Base-by-base conservation (phyloP, 139 green algal genomes). In the Desmodesmus armatus region DNA sequence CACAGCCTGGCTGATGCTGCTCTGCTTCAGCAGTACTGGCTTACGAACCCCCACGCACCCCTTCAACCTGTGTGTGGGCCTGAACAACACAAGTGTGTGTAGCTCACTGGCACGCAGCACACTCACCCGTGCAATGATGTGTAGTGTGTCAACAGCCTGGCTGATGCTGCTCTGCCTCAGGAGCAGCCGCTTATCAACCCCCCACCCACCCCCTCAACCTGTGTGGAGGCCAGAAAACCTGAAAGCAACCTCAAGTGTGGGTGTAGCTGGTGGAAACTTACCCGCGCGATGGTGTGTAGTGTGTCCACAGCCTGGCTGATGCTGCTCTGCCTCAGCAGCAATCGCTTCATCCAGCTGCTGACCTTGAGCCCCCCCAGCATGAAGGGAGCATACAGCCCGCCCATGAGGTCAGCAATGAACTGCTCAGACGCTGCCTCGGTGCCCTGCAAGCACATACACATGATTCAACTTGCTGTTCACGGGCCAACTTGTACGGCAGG, bases 291-390 rank as follows among this genome's bases (percentile, higher is more conserved):
- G 29, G 63, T 73, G 43, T 87, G 40, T 23, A 88, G 63, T 0
- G 83, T 88, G 63, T 77, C 63, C 4, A 78, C 43, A 21, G 83
- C 83, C 43, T 74, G 74, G n/a, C 72, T 79, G 43, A 78, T 78
- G 33, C 29, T 40, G 33, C n/a, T 72, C 44, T 83, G 19, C 5
- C 74, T 29, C 72, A 88, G 47, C 44, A 88, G 74, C 63, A 53
- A 39, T 11, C 66, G 51, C 63, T 78, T 83, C 11, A 62, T 44
- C 83, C 83, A 88, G 29, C 25, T 63, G 39, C 19, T 69, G 35
- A 73, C 27, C 47, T 83, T 83, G 27, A 88, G 47, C 9, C 71
- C 74, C 0, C 74, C 83, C 62, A 79, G 25, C 74, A 88, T 73
- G 63, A 88, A 88, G 27, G 74, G 49, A 0, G 83, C 43, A 63